Conservation (phyloP, 371 early-diverging fungal species). For the Funneliformis caledonium region DNA sequence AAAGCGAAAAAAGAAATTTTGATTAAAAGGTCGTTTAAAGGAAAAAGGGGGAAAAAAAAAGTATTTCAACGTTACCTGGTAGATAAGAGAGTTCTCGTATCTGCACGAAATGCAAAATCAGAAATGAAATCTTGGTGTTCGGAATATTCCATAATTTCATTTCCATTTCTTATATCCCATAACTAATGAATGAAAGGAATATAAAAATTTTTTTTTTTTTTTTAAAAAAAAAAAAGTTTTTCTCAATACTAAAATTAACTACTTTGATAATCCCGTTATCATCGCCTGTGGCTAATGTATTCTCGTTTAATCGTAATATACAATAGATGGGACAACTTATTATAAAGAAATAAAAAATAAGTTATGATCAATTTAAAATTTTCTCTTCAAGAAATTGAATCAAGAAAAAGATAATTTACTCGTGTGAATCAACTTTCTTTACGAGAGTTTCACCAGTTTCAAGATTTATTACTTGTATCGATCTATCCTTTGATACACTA, state of each 20-base stretch:
- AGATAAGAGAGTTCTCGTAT: conserved; percentile 72
- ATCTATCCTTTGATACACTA: conserved; percentile 81
- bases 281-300: conserved; percentile 86
- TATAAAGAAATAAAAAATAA: neutral
- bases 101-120: conserved; percentile 69
- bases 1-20: conserved; percentile 14
- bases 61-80: conserved; percentile 53
- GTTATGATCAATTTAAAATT: neutral
- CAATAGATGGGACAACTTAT: conserved; percentile 76
- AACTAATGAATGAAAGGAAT: conserved; percentile 48
- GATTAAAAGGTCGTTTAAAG: neutral
- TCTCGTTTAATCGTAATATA: conserved; percentile 67
- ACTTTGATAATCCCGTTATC: conserved; percentile 86
- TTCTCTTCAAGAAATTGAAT: neutral
- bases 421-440: conserved; percentile 74
- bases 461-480: conserved; percentile 74
- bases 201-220: neutral
- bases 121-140: conserved; percentile 91
- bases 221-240: neutral
- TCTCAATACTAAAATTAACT: conserved; percentile 36
- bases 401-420: conserved; percentile 50
- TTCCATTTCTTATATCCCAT: conserved; percentile 85
- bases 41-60: too few species aligned
- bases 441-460: conserved; percentile 64
- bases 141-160: conserved; percentile 66